Evolutionary conservation across 1,284 basidiomycete species (phyloP).

Genomic region (Sparassis latifolia): DNA sequence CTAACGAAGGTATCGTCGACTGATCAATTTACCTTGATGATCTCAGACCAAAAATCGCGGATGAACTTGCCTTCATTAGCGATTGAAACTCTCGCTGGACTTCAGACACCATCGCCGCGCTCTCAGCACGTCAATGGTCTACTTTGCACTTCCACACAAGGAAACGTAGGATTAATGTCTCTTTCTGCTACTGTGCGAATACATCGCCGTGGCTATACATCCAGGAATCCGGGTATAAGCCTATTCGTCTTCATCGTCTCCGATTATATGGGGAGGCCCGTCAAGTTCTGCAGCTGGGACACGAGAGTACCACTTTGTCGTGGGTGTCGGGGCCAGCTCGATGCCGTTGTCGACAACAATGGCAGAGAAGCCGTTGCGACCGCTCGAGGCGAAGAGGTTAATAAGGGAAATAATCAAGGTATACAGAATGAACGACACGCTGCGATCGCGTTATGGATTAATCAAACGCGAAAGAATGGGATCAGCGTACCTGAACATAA

Average conservation of each 20-base stretch:
- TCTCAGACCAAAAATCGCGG: too few relatives aligned
- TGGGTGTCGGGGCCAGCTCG: conserved; percentile 23
- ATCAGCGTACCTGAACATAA: conserved; percentile 65
- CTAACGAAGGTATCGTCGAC: too few relatives aligned
- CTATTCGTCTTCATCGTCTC: conserved; percentile 25
- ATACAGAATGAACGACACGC: conserved; percentile 73
- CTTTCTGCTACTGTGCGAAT: too few relatives aligned
- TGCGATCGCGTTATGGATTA: conserved; percentile 18
- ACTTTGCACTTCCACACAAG: too few relatives aligned
- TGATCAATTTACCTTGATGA: too few relatives aligned
- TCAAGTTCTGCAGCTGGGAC: conserved; percentile 23
- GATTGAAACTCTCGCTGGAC: too few relatives aligned
- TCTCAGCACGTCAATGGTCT: too few relatives aligned
- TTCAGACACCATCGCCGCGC: too few relatives aligned
- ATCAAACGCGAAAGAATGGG: background rate
- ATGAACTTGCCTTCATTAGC: too few relatives aligned
- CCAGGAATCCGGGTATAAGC: background rate
- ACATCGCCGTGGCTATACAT: too few relatives aligned
- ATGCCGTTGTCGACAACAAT: conserved; percentile 19
- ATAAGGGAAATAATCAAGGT: conserved; percentile 58
- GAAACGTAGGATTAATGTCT: too few relatives aligned
- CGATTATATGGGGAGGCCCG: conserved; percentile 26
- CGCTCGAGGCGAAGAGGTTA: conserved; percentile 52
- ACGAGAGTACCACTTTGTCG: conserved; percentile 24
- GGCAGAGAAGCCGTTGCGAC: conserved; percentile 44